Base-by-base conservation (phyloP, 805 yeast species). In the Teunomyces pallodes region DNA sequence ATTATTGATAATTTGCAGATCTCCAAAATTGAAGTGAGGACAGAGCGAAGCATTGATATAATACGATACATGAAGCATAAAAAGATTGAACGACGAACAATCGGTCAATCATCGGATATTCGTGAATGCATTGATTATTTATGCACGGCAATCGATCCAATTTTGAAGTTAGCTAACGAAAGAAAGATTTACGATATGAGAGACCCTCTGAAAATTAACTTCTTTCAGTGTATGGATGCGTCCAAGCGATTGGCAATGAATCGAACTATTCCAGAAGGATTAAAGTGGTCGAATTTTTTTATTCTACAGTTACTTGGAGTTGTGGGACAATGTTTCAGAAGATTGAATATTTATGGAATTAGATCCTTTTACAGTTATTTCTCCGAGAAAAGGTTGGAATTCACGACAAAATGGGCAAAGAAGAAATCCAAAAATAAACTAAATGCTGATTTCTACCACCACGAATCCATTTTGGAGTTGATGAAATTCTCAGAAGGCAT, bases 11-110 rank as follows among this genome's bases (percentile, higher is more conserved):
- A 88, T 56, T 68, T 94, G 50, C 66, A 67, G 26, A 87, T 94
- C 0, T 84, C 97, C 0, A 76, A 76, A 46, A 83, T 90, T 38
- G 97, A 92, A 62, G 81, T 91, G 16, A 73, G 98, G 50, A 87
- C 97, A 0, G 98, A 94, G 60, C 79, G 80, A 32, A 85, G 94
- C 54, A 74, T 82, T 13, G 98, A 95, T 62, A 85, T 90, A 8
- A 69, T 73, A n/a, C 83, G 78, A 59, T 90, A 91, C 58, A 84
- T 92, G 76, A 90, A 87, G 57, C 65, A 70, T 12, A 86, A 87
- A 48, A 76, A 74, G 13, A 75, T 86, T 5, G 85, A 79, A 26
- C 77, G 85, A 58, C 67, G 86, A 5, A 75, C 77, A 1, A 83
- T 87, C 10, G 78, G 71, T 0, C 64, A 74, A 9, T 76, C 80